Evolutionary conservation across 2,329 filamentous ascomycete genomes (phyloP), one percentile per base, ranked within the genome.

Genomic region (Fusarium subglutinans): DNA sequence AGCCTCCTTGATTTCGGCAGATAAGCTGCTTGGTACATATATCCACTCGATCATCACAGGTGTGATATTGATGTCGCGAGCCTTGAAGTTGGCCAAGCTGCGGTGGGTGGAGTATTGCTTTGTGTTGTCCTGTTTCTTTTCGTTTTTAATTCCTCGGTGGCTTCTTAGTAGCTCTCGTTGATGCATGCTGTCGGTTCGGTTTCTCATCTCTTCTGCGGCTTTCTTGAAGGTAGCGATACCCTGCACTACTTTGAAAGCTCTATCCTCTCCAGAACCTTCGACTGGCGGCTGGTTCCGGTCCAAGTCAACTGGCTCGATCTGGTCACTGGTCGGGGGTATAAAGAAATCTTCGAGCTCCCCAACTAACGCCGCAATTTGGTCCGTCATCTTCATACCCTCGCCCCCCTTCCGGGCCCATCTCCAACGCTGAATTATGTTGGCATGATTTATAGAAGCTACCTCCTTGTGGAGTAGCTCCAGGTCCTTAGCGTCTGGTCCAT

Each of bases 401-500:
- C 28, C 47, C 5, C 10, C 28, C 14, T 50, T 50, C 14, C 28
- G 28, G 2, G 28, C 47, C 47, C 47, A 50, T 7, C 28, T 50
- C 28, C 47, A 33, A 8, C 47, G 11, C 11, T 50, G 47, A 4
- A 50, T 18, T 4, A 50, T 33, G 28, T 33, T 50, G 15, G 47
- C 28, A 13, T 50, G 28, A 11, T n/a, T 50, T 13, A 33, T 50
- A n/a, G 47, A 50, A 2, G 47, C 3, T 7, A 50, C 22, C 3
- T 50, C 47, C 0, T 33, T 4, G 5, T 50, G 47, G 2, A 50
- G 1, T 4, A 13, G 3, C 8, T 50, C 15, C 15, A 50, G 7
- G 0, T 30, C 28, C 9, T 13, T 4, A 22, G 1, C 3, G 3
- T n/a, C 7, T 1, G 15, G 47, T 8, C 14, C 11, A 9, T n/a